These are phyloP conservation scores for Stephanodiscus triporus DNA, from an alignment of 108 stramenopile genomes.

Conservation along the genomic window DNA sequence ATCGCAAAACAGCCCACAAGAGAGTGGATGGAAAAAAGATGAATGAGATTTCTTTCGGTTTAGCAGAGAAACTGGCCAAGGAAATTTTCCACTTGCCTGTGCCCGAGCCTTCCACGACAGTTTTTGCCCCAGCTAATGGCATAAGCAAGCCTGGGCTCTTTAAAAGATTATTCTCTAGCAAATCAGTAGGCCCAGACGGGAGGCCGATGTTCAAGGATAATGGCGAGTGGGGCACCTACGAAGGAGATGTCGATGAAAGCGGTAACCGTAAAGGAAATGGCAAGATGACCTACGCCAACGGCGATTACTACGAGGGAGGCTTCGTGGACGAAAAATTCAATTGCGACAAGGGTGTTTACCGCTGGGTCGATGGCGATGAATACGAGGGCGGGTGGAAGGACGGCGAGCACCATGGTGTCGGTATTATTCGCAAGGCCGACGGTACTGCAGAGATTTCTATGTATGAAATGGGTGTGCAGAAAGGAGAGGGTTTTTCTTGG, in stretches of 20 bases:
- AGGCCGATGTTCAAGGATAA: background rate
- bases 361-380: constrained; percentile 33
- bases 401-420: constrained; percentile 27
- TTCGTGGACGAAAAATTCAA: constrained; percentile 33
- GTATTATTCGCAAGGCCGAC: constrained; percentile 20
- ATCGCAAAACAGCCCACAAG: background rate
- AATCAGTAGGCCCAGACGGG: background rate
- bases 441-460: constrained; percentile 17
- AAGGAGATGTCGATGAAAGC: constrained; percentile 25
- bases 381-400: constrained; percentile 30
- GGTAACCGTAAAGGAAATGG: constrained; percentile 33
- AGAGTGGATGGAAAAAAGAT: too few species aligned
- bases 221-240: constrained; percentile 23
- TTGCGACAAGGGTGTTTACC: constrained; percentile 28
- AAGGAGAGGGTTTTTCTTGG: constrained; percentile 35
- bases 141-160: background rate
- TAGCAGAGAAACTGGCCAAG: too few species aligned
- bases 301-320: constrained; percentile 27
- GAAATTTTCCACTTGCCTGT: too few species aligned
- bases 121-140: background rate
- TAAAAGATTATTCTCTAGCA: background rate
- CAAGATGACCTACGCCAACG: constrained; percentile 31
- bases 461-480: constrained; percentile 13
- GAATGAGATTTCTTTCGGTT: too few species aligned
- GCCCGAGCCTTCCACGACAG: too few species aligned